Evolutionary conservation across 768 basidiomycete genomes (phyloP).

Genomic region (Hemileccinum impolitum): DNA sequence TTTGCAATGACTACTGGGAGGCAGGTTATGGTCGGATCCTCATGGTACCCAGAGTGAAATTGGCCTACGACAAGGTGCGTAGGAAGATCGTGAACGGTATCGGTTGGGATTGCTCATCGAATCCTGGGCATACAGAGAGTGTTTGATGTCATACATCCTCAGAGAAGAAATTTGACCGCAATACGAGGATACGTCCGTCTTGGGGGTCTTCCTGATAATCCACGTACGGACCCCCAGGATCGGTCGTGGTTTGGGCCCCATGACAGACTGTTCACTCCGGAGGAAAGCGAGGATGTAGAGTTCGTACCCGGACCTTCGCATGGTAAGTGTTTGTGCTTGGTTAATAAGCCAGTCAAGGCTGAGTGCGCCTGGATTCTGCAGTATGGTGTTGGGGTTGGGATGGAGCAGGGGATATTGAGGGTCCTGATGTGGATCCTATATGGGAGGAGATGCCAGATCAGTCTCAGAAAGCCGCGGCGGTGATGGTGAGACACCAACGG

Average conservation of each 20-base stretch:
- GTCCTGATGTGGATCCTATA: slow-evolving; percentile 96
- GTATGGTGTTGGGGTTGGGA: slow-evolving; percentile 99
- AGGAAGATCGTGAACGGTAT: not conserved
- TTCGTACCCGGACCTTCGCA: slow-evolving; percentile 82
- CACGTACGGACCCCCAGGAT: slow-evolving; percentile 95
- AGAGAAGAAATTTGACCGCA: slow-evolving; percentile 87
- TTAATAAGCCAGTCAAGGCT: not conserved
- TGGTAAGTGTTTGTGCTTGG: slow-evolving; percentile 45
- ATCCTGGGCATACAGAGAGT: slow-evolving; percentile 60
- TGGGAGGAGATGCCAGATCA: slow-evolving; percentile 85
- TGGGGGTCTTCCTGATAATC: slow-evolving; percentile 97
- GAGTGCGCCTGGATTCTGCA: slow-evolving; percentile 29
- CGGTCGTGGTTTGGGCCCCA: slow-evolving; percentile 98
- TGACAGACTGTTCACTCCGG: slow-evolving; percentile 87
- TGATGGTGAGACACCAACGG: slow-evolving; percentile 70
- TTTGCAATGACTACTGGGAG: slow-evolving; percentile 98
- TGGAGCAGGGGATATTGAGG: slow-evolving; percentile 95
- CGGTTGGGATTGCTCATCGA: slow-evolving; percentile 2
- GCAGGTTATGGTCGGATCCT: slow-evolving; percentile 94
- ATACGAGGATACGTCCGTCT: slow-evolving; percentile 91
- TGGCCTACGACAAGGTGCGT: slow-evolving; percentile 87
- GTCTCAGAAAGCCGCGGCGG: slow-evolving; percentile 53
- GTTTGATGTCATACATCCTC: slow-evolving; percentile 91
- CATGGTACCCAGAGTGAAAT: slow-evolving; percentile 96
- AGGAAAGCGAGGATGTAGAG: slow-evolving; percentile 73